Conservation (phyloP, 2,329 filamentous ascomycete species). For the Grosmannia clavigera region DNA sequence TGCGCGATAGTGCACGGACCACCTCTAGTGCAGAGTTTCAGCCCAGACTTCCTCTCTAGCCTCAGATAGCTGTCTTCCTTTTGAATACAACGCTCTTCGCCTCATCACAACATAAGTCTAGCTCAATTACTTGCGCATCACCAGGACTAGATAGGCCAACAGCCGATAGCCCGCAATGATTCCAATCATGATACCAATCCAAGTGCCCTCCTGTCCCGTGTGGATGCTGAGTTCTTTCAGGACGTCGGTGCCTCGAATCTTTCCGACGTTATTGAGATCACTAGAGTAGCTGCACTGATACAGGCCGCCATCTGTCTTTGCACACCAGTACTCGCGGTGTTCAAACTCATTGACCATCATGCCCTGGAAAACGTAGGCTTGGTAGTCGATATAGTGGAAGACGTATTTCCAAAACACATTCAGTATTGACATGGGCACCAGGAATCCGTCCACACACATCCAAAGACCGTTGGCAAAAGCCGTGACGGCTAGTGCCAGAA, state of each 20-base stretch:
- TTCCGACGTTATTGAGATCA: slow-evolving; percentile 48
- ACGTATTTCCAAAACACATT: slow-evolving; percentile 81
- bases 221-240: slow-evolving; percentile 58
- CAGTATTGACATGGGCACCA: slow-evolving; percentile 58
- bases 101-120: too few species aligned
- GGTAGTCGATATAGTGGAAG: slow-evolving; percentile 83
- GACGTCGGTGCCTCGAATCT: slow-evolving; percentile 59
- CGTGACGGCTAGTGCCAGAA: slow-evolving; percentile 64
- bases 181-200: slow-evolving; percentile 64
- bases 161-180: slow-evolving; percentile 61
- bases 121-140: not conserved
- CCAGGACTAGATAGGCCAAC: slow-evolving; percentile 6
- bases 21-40: too few species aligned
- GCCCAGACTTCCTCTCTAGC: too few species aligned
- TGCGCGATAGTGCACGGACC: too few species aligned
- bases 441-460: slow-evolving; percentile 78
- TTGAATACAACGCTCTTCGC: too few species aligned
- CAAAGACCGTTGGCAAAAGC: slow-evolving; percentile 82
- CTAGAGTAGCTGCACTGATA: slow-evolving; percentile 64
- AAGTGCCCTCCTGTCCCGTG: slow-evolving; percentile 48
- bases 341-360: slow-evolving; percentile 90
- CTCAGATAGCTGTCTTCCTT: too few species aligned
- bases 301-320: slow-evolving; percentile 6
- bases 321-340: slow-evolving; percentile 49
- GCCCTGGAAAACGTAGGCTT: slow-evolving; percentile 74